A percentile compares a stretch with the other conserved stretches of the same genome.
Conservation (phyloP, 1,284 basidiomycete genomes). For the Sporisorium iseilematis-ciliati region DNA sequence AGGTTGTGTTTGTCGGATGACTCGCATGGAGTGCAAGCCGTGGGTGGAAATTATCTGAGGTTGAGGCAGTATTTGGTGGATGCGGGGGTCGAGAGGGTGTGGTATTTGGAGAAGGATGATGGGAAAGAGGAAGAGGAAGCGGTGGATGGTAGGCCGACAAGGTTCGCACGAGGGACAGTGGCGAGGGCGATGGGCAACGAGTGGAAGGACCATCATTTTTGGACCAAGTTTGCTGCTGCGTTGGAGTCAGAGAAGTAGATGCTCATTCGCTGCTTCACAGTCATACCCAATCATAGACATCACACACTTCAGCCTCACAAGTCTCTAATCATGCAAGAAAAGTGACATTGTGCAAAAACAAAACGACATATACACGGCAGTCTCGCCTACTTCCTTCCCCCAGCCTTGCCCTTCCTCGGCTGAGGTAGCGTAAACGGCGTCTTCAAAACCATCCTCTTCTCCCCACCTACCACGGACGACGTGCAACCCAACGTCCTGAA, state of each 20-base stretch:
- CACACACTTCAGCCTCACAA: background rate
- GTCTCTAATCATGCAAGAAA: background rate
- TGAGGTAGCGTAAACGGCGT: constrained; percentile 51
- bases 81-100: constrained; percentile 78
- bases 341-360: constrained; percentile 2
- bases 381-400: constrained; percentile 30
- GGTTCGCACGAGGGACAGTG: constrained; percentile 38
- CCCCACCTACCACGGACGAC: constrained; percentile 37
- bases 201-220: constrained; percentile 39
- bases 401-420: constrained; percentile 46
- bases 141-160: background rate
- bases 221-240: constrained; percentile 21
- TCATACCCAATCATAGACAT: background rate
- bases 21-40: constrained; percentile 88
- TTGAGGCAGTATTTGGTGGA: constrained; percentile 78
- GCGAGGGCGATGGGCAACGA: constrained; percentile 30
- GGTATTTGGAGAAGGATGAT: constrained; percentile 73
- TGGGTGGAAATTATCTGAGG: constrained; percentile 85
- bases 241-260: constrained; percentile 12
- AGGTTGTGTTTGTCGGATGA: constrained; percentile 91
- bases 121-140: background rate
- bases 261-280: background rate
- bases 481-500: constrained; percentile 57
- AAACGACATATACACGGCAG: constrained; percentile 12
- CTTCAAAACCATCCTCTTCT: constrained; percentile 56